Percentiles rank a stretch among this genome's conserved stretches.
Evolutionary conservation across 345 rosid species (phyloP).

Genomic region (Melastoma malabathricum): DNA sequence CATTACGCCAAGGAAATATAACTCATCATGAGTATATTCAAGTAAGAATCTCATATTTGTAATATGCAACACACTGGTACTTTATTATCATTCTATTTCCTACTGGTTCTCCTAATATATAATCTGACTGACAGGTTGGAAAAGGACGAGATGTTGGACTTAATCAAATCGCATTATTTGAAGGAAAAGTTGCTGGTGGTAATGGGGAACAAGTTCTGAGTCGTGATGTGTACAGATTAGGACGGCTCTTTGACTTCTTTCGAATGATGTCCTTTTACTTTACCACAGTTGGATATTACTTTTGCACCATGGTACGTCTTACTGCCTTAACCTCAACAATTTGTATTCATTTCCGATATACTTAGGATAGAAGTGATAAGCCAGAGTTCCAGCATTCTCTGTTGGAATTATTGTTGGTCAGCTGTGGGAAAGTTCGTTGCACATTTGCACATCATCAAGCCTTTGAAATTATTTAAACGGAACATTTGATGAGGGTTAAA

Average conservation of each 20-base stretch:
- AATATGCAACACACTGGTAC: neutral
- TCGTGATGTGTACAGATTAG: constrained; percentile 91
- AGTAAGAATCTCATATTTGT: constrained; percentile 19
- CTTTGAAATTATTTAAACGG: no score
- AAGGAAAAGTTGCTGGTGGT: constrained; percentile 94
- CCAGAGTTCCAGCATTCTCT: no score
- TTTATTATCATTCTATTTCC: neutral
- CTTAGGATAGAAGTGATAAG: neutral
- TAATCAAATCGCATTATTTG: constrained; percentile 85
- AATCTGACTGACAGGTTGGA: constrained; percentile 69
- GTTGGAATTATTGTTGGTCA: no score
- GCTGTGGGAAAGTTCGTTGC: no score
- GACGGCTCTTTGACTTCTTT: constrained; percentile 80
- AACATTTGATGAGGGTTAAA: no score
- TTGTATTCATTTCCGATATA: neutral
- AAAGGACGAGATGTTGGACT: constrained; percentile 96
- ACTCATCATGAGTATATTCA: constrained; percentile 99
- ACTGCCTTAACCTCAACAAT: neutral
- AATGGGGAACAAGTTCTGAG: constrained; percentile 98
- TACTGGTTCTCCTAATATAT: neutral
- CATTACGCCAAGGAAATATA: constrained; percentile 73
- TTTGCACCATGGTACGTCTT: constrained; percentile 72
- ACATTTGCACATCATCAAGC: no score
- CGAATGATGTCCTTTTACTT: constrained; percentile 98
- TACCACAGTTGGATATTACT: constrained; percentile 94